Percentiles rank a stretch among this genome's conserved stretches.
Evolutionary conservation across 2,329 filamentous ascomycete genomes (phyloP).

Genomic region (Fusarium hostae): DNA sequence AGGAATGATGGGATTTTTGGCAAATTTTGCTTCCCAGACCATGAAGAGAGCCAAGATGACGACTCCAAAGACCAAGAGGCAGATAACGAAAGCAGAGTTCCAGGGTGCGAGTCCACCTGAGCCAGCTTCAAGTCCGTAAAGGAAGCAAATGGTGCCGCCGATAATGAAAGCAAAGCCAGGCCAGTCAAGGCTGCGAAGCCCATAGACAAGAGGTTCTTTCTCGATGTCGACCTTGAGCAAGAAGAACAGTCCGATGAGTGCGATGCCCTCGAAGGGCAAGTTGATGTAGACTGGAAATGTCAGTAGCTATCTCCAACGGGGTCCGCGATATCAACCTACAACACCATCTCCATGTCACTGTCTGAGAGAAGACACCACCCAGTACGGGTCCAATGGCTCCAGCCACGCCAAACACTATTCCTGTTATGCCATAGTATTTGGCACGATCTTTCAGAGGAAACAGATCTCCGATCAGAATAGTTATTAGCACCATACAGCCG

Average conservation of each 20-base stretch:
- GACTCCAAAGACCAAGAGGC: slow-evolving; percentile 78
- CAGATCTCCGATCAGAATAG: slow-evolving; percentile 60
- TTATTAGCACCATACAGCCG: slow-evolving; percentile 37
- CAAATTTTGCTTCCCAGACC: slow-evolving; percentile 76
- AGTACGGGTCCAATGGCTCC: slow-evolving; percentile 73
- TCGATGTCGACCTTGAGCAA: slow-evolving; percentile 76
- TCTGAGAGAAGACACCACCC: slow-evolving; percentile 72
- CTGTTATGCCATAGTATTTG: slow-evolving; percentile 62
- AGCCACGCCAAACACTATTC: slow-evolving; percentile 70
- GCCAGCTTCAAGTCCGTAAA: slow-evolving; percentile 86
- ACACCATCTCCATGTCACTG: slow-evolving; percentile 74
- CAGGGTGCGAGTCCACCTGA: slow-evolving; percentile 76
- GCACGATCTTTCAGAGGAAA: slow-evolving; percentile 61
- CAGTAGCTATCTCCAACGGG: not conserved
- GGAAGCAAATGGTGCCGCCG: slow-evolving; percentile 85
- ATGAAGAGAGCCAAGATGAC: slow-evolving; percentile 73
- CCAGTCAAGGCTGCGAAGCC: slow-evolving; percentile 72
- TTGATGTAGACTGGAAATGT: slow-evolving; percentile 66
- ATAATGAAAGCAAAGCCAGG: slow-evolving; percentile 68
- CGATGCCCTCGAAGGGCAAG: slow-evolving; percentile 57
- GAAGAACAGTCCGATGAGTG: slow-evolving; percentile 63
- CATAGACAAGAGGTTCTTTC: slow-evolving; percentile 68
- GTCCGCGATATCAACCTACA: slow-evolving; percentile 41
- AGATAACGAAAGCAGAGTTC: slow-evolving; percentile 78
- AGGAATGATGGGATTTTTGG: slow-evolving; percentile 82